These are phyloP conservation scores for Cyanophora paradoxa DNA, from an alignment of 78 protist species.

Conservation along the genomic window DNA sequence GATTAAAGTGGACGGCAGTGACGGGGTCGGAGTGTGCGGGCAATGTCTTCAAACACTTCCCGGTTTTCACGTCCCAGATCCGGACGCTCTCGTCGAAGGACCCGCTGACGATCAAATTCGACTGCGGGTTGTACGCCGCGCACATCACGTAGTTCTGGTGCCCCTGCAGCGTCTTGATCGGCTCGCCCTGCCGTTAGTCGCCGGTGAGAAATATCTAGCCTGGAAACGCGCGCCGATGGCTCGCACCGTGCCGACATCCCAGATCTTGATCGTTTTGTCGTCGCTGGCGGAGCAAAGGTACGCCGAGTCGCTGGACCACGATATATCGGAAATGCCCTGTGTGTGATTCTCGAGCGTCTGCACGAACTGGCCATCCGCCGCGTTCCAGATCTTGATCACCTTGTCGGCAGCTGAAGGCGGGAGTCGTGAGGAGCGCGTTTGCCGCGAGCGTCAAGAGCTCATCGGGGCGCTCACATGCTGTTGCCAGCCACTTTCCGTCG, in stretches of 20 bases:
- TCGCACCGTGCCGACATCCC: slow-evolving; percentile 61
- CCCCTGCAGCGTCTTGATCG: slow-evolving; percentile 57
- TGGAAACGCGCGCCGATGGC: background rate
- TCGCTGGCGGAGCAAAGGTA: slow-evolving; percentile 73
- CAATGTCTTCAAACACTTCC: slow-evolving; percentile 43
- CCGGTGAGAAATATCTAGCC: background rate
- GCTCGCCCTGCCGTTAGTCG: slow-evolving; percentile 17
- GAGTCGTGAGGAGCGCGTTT: background rate
- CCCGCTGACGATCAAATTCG: slow-evolving; percentile 57
- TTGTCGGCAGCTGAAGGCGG: slow-evolving; percentile 59
- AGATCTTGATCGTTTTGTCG: slow-evolving; percentile 66
- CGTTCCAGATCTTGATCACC: slow-evolving; percentile 24
- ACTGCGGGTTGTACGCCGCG: slow-evolving; percentile 69
- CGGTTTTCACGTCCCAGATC: slow-evolving; percentile 56
- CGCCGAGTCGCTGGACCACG: slow-evolving; percentile 56
- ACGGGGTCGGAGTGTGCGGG: slow-evolving; percentile 90
- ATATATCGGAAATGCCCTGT: slow-evolving; percentile 61
- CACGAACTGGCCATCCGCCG: background rate
- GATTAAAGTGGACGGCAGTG: slow-evolving; percentile 73
- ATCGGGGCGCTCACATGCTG: slow-evolving; percentile 47
- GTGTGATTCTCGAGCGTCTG: slow-evolving; percentile 43
- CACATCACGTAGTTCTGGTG: slow-evolving; percentile 77
- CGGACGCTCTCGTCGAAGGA: slow-evolving; percentile 81
- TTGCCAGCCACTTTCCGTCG: slow-evolving; percentile 74
- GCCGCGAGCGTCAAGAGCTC: background rate